Percentiles rank a stretch among this genome's conserved stretches.
Evolutionary conservation across 371 early-diverging fungal genomes (phyloP).

Genomic region (Syncephalastrum monosporum): DNA sequence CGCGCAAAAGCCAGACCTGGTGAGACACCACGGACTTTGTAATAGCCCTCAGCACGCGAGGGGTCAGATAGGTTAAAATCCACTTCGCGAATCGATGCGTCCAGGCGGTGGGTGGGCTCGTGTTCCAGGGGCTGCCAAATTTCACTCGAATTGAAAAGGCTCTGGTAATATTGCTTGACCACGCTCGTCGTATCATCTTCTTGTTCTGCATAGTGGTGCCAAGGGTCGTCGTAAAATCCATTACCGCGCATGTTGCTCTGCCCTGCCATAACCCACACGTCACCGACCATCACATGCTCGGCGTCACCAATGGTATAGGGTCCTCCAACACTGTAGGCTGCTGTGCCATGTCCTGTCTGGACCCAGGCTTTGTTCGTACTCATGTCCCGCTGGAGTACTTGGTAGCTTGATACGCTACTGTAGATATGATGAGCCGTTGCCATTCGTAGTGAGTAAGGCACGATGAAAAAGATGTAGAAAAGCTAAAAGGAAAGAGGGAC

Average conservation of each 20-base stretch:
- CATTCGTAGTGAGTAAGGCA: too few relatives aligned
- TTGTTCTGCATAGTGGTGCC: background rate
- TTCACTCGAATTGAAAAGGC: constrained; percentile 34
- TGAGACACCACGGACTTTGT: constrained; percentile 27
- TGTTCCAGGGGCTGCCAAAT: constrained; percentile 20
- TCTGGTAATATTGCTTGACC: too few relatives aligned
- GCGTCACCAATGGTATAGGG: constrained; percentile 28
- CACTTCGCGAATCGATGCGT: constrained; percentile 23
- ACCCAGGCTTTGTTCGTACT: too few relatives aligned
- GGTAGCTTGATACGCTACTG: too few relatives aligned
- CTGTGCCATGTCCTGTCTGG: too few relatives aligned
- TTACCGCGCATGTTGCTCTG: constrained; percentile 53
- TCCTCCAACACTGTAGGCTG: too few relatives aligned
- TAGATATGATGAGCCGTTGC: too few relatives aligned
- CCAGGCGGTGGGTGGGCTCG: constrained; percentile 35
- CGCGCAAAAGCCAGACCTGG: constrained; percentile 31
- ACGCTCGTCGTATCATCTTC: too few relatives aligned
- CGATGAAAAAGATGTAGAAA: too few relatives aligned
- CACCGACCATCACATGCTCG: constrained; percentile 34
- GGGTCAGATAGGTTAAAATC: constrained; percentile 41
- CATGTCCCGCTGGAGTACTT: too few relatives aligned
- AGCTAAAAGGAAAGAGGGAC: too few relatives aligned
- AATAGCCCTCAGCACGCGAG: background rate
- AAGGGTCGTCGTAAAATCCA: constrained; percentile 24
- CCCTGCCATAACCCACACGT: constrained; percentile 48